Percentiles rank a stretch among this genome's conserved stretches.
Evolutionary conservation across 78 protist genomes (phyloP).

Genomic region (Mantamonas sphyraenae): DNA sequence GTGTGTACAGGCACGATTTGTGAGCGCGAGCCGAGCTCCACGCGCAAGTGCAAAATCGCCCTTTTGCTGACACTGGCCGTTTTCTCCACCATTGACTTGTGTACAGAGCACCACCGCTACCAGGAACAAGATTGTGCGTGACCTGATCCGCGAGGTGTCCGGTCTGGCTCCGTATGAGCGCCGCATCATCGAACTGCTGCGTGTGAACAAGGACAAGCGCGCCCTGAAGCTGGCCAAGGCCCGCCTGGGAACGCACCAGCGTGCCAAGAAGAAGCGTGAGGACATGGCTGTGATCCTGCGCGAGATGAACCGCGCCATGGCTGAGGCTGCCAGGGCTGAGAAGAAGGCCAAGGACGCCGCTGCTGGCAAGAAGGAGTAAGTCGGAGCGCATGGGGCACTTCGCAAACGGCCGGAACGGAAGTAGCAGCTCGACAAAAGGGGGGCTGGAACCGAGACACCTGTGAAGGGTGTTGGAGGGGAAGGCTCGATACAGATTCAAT

Average conservation of each 20-base stretch:
- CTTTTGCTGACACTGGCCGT: too few species aligned
- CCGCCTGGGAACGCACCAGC: conserved; percentile 56
- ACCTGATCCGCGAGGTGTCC: conserved; percentile 71
- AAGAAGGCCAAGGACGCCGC: not conserved
- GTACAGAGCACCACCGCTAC: not conserved
- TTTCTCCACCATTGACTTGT: not conserved
- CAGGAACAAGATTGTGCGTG: conserved; percentile 40
- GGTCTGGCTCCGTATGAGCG: conserved; percentile 91
- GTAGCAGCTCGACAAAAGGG: too few species aligned
- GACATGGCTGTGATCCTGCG: conserved; percentile 18
- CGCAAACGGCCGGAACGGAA: too few species aligned
- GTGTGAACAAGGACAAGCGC: conserved; percentile 82
- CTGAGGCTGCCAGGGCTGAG: not conserved
- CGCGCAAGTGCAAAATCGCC: too few species aligned
- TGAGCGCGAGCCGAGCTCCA: too few species aligned
- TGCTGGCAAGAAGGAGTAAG: too few species aligned
- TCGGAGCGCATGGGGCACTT: too few species aligned
- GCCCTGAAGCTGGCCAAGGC: conserved; percentile 84
- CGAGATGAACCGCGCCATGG: conserved; percentile 8
- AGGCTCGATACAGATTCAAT: too few species aligned
- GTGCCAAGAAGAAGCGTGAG: conserved; percentile 56
- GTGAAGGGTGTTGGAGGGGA: too few species aligned
- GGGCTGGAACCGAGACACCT: too few species aligned
- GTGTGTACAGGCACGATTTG: too few species aligned
- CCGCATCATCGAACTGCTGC: conserved; percentile 75